A percentile compares a stretch with the other conserved stretches of the same genome.
These are phyloP conservation scores for Aspergillus mulundensis DNA, from an alignment of 495 filamentous ascomycete genomes.

Conservation along the genomic window DNA sequence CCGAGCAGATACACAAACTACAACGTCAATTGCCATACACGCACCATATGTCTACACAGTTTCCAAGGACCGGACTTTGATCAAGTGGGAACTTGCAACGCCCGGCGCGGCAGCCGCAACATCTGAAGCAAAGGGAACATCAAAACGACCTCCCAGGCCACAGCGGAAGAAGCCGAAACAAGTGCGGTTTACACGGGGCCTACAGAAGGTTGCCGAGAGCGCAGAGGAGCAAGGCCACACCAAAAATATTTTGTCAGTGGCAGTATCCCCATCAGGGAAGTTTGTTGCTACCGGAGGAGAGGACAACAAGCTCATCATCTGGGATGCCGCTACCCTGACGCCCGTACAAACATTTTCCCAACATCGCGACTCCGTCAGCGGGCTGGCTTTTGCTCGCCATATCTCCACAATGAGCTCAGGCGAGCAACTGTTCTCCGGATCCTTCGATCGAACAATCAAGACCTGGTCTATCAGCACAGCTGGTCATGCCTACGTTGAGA, in stretches of 20 bases:
- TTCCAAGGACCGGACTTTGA: slow-evolving; percentile 75
- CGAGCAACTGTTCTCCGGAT: slow-evolving; percentile 86
- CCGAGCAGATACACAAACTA: slow-evolving; percentile 67
- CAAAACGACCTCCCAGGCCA: slow-evolving; percentile 61
- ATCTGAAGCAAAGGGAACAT: slow-evolving; percentile 50
- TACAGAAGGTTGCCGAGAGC: slow-evolving; percentile 57
- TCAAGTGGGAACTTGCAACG: slow-evolving; percentile 75
- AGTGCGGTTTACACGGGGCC: slow-evolving; percentile 60
- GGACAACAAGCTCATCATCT: slow-evolving; percentile 78
- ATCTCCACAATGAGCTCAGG: slow-evolving; percentile 53
- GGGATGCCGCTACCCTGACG: slow-evolving; percentile 72
- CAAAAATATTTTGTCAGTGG: slow-evolving; percentile 71
- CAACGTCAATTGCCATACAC: slow-evolving; percentile 74
- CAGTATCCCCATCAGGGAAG: slow-evolving; percentile 81
- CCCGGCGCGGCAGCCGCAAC: slow-evolving; percentile 29
- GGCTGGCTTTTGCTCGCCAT: slow-evolving; percentile 77
- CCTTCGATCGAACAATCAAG: slow-evolving; percentile 85
- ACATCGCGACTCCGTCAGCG: slow-evolving; percentile 82
- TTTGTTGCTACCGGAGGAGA: slow-evolving; percentile 86
- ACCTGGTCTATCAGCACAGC: slow-evolving; percentile 67
- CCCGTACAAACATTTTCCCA: slow-evolving; percentile 83
- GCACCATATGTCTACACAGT: slow-evolving; percentile 80
- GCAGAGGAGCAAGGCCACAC: slow-evolving; percentile 69
- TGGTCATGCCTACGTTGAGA: slow-evolving; percentile 79
- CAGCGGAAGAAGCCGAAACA: slow-evolving; percentile 68